Evolutionary conservation across 306 rosid species (phyloP), one percentile per base, ranked within the genome.

Genomic region (Prinsepia uniflora): DNA sequence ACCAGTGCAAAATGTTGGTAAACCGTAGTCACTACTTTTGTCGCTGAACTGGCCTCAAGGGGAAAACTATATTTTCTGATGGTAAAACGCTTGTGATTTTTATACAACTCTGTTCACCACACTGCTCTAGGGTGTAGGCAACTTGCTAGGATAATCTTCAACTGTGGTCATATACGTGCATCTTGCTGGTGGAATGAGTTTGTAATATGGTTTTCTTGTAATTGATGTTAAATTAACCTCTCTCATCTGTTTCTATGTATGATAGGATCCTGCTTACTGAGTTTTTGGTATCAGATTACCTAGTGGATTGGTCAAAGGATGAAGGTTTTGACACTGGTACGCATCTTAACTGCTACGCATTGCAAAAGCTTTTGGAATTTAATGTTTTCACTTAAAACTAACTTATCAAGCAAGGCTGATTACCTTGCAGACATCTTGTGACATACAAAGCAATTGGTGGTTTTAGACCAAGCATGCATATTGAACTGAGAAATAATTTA

Each of bases 241-340:
- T 78, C 55, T 78, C 45, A 73, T 67, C 72, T 24, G 80, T 58
- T 68, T 68, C 30, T 86, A 65, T 60, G 67, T 70, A 71, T 57
- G 54, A 68, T 90, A 91, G 96, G 97, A 89, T 94, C 71, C 97
- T 91, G 83, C 96, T 94, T 67, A 60, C 86, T 57, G 95, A 91
- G 84, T 87, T 89, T 78, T 72, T 94, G 85, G 86, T 84, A 73
- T 75, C 83, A n/a, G 97, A 89, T 80, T 86, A 83, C 92, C 84
- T 85, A 22, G 45, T 56, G 44, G 78, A 75, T 58, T 94, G 99
- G 99, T 83, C 90, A 42, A 84, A 79, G 75, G 89, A 86, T 61
- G 85, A 79, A 81, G 80, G 83, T 79, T 86, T 86, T 55, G 87
- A 91, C 74, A 64, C 42, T 36, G 36, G 96, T 94, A 88, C 49